Conservation (phyloP, 2,329 filamentous ascomycete species). For the Venturia asperata region DNA sequence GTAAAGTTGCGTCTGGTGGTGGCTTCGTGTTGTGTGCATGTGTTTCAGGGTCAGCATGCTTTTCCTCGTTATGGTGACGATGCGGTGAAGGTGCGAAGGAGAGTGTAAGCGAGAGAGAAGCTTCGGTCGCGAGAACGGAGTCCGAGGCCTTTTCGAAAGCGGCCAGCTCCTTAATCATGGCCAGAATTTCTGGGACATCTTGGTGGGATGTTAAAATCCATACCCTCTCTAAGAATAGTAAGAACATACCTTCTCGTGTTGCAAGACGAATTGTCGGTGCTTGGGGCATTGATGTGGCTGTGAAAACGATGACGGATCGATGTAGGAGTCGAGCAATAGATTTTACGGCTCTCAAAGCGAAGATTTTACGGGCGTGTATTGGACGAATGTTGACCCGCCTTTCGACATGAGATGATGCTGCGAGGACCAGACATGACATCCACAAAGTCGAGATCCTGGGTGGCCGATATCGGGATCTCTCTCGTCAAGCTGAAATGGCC, state of each 20-base stretch:
- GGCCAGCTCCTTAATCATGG: constrained; percentile 77
- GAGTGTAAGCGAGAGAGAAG: constrained; percentile 65
- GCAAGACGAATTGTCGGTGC: constrained; percentile 50
- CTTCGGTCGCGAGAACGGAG: constrained; percentile 70
- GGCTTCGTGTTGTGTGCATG: constrained; percentile 24
- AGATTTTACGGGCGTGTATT: not conserved
- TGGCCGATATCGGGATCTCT: not conserved
- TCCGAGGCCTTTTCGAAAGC: constrained; percentile 75
- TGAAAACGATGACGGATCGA: not conserved
- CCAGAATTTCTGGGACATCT: constrained; percentile 79
- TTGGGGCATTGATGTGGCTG: constrained; percentile 24
- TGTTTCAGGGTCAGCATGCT: constrained; percentile 30
- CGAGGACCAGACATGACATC: not conserved
- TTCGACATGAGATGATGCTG: constrained; percentile 1
- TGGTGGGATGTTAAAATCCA: not conserved
- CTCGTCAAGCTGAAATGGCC: not conserved
- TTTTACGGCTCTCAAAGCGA: not conserved
- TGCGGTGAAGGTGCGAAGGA: constrained; percentile 55
- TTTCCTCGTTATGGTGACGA: constrained; percentile 10
- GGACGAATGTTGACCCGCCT: not conserved
- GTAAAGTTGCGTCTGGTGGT: not conserved
- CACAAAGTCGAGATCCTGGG: not conserved
- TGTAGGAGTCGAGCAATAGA: no score
- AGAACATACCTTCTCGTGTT: constrained; percentile 39
- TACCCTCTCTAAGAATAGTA: not conserved